Conservation (phyloP, 495 filamentous ascomycete species). For the Hyaloscypha bicolor region DNA sequence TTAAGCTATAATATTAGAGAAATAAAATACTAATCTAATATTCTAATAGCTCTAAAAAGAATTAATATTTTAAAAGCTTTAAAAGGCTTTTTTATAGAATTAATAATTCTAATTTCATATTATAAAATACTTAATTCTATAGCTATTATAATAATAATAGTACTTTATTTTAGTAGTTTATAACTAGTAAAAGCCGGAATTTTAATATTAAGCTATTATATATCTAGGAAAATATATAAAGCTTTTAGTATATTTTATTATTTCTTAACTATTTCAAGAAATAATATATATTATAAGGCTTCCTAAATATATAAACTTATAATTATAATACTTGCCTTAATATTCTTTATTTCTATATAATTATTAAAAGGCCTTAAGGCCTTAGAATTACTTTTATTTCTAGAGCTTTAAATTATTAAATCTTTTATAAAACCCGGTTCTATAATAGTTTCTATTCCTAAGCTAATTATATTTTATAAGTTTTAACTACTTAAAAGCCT, state of each 20-base stretch:
- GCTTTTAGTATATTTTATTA: background rate
- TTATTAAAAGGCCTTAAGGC: background rate
- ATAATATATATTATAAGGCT: background rate
- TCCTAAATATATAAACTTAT: background rate
- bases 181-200: conserved; percentile 4
- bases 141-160: background rate
- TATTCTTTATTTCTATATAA: background rate
- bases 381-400: background rate
- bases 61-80: conserved; percentile 2
- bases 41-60: conserved; percentile 2
- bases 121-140: conserved; percentile 2
- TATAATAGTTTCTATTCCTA: background rate
- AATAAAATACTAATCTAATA: background rate
- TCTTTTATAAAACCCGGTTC: background rate
- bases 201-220: conserved; percentile 1
- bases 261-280: conserved; percentile 11
- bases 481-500: too few relatives aligned
- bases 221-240: conserved; percentile 2
- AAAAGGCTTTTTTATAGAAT: conserved; percentile 1
- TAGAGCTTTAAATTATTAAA: too few relatives aligned
- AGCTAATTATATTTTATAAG: background rate
- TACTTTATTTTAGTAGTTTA: background rate
- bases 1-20: conserved; percentile 5
- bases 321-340: conserved; percentile 10
- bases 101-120: conserved; percentile 1